Percentiles rank a stretch among this genome's conserved stretches.
phyloP scores from a whole-genome alignment of 352 stramenopile genomes.

The Pythium scleroteichum region DNA sequence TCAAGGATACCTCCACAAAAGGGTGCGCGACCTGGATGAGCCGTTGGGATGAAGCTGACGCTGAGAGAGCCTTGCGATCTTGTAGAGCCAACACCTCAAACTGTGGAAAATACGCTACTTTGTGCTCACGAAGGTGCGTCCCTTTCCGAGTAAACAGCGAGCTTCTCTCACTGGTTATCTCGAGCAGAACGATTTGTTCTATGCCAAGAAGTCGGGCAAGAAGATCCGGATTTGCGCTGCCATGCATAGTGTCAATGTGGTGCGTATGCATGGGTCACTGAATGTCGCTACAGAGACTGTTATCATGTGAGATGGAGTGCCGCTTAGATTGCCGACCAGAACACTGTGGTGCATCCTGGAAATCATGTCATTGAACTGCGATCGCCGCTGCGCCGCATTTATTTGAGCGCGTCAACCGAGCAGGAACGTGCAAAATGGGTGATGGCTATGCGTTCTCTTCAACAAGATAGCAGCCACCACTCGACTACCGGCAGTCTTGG shows the following conservation, averaged over 20 bases:
- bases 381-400: conserved; percentile 47
- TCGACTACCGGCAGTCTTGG: conserved; percentile 23
- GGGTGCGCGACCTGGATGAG: no score
- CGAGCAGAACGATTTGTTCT: conserved; percentile 64
- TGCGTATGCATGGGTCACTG: conserved; percentile 26
- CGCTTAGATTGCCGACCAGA: conserved; percentile 79
- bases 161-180: background rate
- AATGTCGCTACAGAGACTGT: no score
- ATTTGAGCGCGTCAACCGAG: conserved; percentile 77
- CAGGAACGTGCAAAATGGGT: conserved; percentile 72
- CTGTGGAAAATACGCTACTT: conserved; percentile 89
- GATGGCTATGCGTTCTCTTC: conserved; percentile 45
- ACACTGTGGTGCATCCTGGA: conserved; percentile 62
- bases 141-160: background rate
- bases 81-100: conserved; percentile 82
- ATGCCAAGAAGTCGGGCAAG: conserved; percentile 84
- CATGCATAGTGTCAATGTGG: conserved; percentile 62
- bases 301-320: no score
- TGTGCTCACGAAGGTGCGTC: conserved; percentile 63
- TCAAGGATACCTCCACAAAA: conserved; percentile 87
- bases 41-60: no score
- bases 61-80: background rate
- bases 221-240: conserved; percentile 51
- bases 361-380: conserved; percentile 84
- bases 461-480: conserved; percentile 31